These are phyloP conservation scores for Podospora fimiseda DNA, from an alignment of 495 filamentous ascomycete species.

Conservation along the genomic window DNA sequence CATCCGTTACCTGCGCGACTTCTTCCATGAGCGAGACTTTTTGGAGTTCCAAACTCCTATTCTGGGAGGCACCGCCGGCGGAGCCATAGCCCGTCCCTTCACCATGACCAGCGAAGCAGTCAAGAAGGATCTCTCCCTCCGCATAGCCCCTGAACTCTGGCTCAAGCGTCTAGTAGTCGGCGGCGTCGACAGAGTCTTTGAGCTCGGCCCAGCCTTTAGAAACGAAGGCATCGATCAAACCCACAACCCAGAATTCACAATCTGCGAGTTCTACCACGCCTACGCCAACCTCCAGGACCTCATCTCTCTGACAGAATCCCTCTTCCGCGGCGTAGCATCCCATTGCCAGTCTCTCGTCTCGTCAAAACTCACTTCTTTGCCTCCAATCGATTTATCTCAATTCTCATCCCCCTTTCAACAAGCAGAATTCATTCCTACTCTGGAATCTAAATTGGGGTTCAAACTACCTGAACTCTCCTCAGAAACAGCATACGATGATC, in stretches of 20 bases:
- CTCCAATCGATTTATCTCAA: constrained; percentile 39
- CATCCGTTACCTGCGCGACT: constrained; percentile 65
- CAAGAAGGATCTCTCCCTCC: constrained; percentile 59
- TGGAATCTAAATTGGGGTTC: constrained; percentile 59
- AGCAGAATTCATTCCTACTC: constrained; percentile 74
- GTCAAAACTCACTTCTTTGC: constrained; percentile 41
- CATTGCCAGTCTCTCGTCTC: constrained; percentile 46
- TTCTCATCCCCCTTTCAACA: constrained; percentile 46
- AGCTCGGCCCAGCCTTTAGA: constrained; percentile 84
- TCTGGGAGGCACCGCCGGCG: constrained; percentile 65
- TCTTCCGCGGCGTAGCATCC: constrained; percentile 54
- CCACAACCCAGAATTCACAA: constrained; percentile 97
- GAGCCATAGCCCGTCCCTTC: constrained; percentile 83
- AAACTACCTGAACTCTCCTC: constrained; percentile 62
- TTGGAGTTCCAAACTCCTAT: constrained; percentile 89
- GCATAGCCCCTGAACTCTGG: constrained; percentile 90
- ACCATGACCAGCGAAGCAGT: constrained; percentile 67
- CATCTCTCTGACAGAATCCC: constrained; percentile 62
- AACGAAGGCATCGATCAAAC: constrained; percentile 96
- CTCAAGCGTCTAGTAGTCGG: constrained; percentile 95
- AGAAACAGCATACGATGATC: constrained; percentile 46
- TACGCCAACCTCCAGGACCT: constrained; percentile 74
- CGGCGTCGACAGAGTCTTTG: constrained; percentile 86
- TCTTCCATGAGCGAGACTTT: constrained; percentile 63
- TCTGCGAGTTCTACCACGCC: constrained; percentile 91